Base-by-base conservation (phyloP, 2,329 filamentous ascomycete species). In the Fusarium brevicatenulatum region DNA sequence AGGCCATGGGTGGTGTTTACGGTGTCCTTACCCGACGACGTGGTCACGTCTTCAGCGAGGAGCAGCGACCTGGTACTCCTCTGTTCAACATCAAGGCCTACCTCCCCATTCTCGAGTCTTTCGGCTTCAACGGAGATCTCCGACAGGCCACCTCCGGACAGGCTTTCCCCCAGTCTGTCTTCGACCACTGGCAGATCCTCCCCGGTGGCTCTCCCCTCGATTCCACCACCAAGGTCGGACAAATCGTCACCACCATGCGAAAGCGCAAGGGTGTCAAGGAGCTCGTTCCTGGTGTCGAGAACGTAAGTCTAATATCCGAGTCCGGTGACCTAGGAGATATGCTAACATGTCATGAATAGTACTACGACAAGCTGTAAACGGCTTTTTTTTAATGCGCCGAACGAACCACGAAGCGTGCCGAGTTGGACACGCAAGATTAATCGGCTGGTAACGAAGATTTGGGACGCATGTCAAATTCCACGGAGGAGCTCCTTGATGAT, bases 191-290 rank as follows among this genome's bases (percentile, higher is more conserved):
- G 95, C 93, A 97, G 88, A 88, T 96, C 80, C 91, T 98, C 79
- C 94, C 95, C 80, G 95, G 95, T 91, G 96, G 96, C 81, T 96
- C 93, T 79, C 92, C 94, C 78, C 90, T 98, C 82, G 95, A 99
- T 86, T 77, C 86, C 83, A 92, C 91, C 81, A 91, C 90, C 82
- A 94, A 95, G 90, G 90, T 92, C 80, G 96, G 95, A 84, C 85
- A 90, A 83, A 89, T 98, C 80, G 94, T 98, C 80, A 87, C 89
- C 83, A 90, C 92, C 68, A 97, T 97, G 92, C 95, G 96, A 84
- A 98, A 98, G 92, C 94, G 95, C 88, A 99, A 99, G 94, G 96
- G 95, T 94, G 89, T 99, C 90, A 99, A 99, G 94, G 87, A 92
- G 82, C 91, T 94, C 81, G 93, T 98, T 84, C 95, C 96, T 80